Conservation (phyloP, 2,329 filamentous ascomycete species). For the Apiospora rasikravindrae region DNA sequence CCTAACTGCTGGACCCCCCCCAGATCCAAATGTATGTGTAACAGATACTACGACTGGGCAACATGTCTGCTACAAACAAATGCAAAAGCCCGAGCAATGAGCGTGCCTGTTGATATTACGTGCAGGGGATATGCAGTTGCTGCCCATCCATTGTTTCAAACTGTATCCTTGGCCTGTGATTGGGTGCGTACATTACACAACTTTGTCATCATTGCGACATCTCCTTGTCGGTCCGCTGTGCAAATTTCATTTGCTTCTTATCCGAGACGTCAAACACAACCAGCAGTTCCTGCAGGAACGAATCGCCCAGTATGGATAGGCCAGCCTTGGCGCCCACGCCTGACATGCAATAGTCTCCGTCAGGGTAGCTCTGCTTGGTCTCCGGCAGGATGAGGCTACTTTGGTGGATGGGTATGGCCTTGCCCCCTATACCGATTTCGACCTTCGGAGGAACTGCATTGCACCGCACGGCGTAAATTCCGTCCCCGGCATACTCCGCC, state of each 20-base stretch:
- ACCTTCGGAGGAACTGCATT: conserved; percentile 36
- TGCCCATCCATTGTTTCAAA: background rate
- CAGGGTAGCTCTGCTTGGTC: conserved; percentile 30
- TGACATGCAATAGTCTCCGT: conserved; percentile 33
- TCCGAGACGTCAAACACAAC: conserved; percentile 38
- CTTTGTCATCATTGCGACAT: background rate
- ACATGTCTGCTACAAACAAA: background rate
- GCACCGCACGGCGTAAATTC: conserved; percentile 35
- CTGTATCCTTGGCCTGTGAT: background rate
- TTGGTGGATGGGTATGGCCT: conserved; percentile 36
- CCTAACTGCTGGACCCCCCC: too few relatives aligned
- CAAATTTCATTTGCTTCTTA: conserved; percentile 40
- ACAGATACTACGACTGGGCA: background rate
- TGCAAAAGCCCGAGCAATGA: background rate
- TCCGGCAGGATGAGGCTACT: conserved; percentile 40
- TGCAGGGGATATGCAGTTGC: background rate
- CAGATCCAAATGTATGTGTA: background rate
- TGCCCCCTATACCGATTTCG: conserved; percentile 37
- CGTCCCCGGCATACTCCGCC: conserved; percentile 29
- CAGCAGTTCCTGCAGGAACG: conserved; percentile 35
- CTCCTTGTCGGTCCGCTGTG: conserved; percentile 30
- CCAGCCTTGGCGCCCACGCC: conserved; percentile 31
- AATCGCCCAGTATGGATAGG: conserved; percentile 32
- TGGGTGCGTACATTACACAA: background rate
- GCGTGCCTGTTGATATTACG: background rate